Evolutionary conservation across 208 protist species (phyloP), one percentile per base, ranked within the genome.

Genomic region (Trypanosoma cruzi): DNA sequence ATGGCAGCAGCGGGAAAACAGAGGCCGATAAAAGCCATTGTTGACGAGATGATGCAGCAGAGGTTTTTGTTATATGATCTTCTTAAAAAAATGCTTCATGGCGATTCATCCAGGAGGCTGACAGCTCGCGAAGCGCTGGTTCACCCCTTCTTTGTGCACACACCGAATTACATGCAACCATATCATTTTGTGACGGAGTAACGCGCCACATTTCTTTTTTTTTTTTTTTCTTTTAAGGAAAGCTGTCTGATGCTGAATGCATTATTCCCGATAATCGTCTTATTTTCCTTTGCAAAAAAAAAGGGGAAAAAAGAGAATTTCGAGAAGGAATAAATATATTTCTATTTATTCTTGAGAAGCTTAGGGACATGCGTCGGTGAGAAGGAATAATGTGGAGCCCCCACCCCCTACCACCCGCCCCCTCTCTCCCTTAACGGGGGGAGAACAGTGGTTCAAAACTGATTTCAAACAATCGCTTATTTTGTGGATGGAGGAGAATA

Each of bases 11-110:
- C 7, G 16, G 60, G 40, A 11, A 50, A 74, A 52, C 28, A 53
- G 31, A 74, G 26, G 22, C 65, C 68, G 5, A 71, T 28, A 46
- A 50, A 66, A 44, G 53, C 28, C 28, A 67, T 83, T 37, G 66
- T 81, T 29, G 80, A 79, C 13, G 89, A 89, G 58, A 80, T 95
- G 73, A 82, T 86, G 68, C 75, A 80, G 68, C 84, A 92, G 65
- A 86, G 89, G n/a, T 90, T 87, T 59, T 68, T 77, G 32, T 71
- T 95, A 16, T 93, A 81, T 62, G 86, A 92, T 58, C 57, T 95
- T 48, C 69, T 95, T 36, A 75, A 79, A 20, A 69, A 75, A 10
- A 79, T 95, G 48, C 79, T 95, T 60, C 59, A 88, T 46, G 75
- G 77, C 7, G 79, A 95, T 67, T 78, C 89, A 13, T 58, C 40